Evolutionary conservation across 306 rosid genomes (phyloP), one percentile per base, ranked within the genome.

Genomic region (Erythrophleum fordii): DNA sequence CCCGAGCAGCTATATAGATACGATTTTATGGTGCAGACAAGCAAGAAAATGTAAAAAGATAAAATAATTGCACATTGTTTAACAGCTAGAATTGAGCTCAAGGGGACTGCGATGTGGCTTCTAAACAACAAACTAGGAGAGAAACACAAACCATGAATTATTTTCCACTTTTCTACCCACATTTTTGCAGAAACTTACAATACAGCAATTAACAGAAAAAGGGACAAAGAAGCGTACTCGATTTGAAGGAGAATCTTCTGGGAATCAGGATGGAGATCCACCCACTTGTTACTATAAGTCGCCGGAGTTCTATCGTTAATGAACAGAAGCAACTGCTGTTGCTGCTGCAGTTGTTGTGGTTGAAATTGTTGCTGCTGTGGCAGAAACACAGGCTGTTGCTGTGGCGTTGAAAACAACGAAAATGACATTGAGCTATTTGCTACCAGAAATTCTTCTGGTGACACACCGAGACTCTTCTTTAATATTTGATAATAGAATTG

Each of bases 191-290:
- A 22, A 41, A 20, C 51, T 13, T 5, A 8, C 5, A 13, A 34
- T 1, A 41, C 16, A 22, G 35, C 28, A 68, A 37, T 18, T 31
- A 20, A 8, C 4, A 56, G 62, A 18, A 8, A 37, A 13, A 39
- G 23, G 29, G 26, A 66, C 8, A 39, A 20, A 66, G 72, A 22
- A 62, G 76, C 87, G 51, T 84, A 95, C 99, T 93, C 99, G 59
- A 95, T 93, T 85, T 85, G 94, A 77, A 93, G 93, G 68, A 91
- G 91, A 82, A 86, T 41, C 80, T 91, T 92, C 96, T 90, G 99
- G 51, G 97, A 95, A 80, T 91, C 98, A 2, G 97, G 97, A 67
- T 95, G 96, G 77, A 95, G 94, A 77, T 93, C 97, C 23, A 89
- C 79, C 98, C 99, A 93, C 81, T 93, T 91, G 81, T 92, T 92